Evolutionary conservation across 1,284 basidiomycete genomes (phyloP).

Genomic region (Malassezia obtusa): DNA sequence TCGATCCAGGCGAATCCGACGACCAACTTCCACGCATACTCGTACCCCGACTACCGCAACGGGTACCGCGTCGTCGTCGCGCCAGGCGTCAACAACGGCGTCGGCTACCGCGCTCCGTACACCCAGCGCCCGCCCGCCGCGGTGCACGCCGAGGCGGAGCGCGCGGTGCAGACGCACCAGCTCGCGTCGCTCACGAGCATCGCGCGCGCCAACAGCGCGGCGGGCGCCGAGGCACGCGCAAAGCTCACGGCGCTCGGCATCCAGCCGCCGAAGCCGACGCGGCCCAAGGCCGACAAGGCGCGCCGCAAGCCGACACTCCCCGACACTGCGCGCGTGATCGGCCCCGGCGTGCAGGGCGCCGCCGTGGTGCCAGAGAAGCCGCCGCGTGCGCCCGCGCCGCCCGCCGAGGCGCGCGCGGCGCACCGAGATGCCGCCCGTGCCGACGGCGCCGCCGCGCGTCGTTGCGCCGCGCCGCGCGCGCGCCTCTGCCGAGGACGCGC

Average conservation of each 20-base stretch:
- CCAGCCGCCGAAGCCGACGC: constrained; percentile 5
- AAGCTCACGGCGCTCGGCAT: constrained; percentile 17
- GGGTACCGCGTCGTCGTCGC: constrained; percentile 36
- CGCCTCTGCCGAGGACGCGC: background rate
- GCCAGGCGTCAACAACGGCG: constrained; percentile 22
- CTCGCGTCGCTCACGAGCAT: constrained; percentile 15
- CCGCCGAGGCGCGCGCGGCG: background rate
- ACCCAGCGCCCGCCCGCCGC: background rate
- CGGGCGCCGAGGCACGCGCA: constrained; percentile 13
- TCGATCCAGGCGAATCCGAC: constrained; percentile 42
- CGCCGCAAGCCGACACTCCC: constrained; percentile 20
- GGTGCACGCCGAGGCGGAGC: background rate
- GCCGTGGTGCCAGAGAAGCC: too few species aligned
- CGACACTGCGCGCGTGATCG: constrained; percentile 34
- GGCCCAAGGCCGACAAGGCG: background rate
- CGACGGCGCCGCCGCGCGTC: background rate
- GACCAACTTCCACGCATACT: constrained; percentile 38
- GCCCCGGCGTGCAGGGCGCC: constrained; percentile 37
- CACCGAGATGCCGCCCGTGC: background rate
- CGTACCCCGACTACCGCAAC: constrained; percentile 33
- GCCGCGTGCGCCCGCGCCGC: background rate
- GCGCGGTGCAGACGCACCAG: constrained; percentile 9
- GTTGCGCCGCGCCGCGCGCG: background rate
- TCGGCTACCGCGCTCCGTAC: constrained; percentile 11
- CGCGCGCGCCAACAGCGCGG: constrained; percentile 12